These are phyloP conservation scores for Eustoma russellianum DNA, from an alignment of 257 asterid species.

Conservation along the genomic window DNA sequence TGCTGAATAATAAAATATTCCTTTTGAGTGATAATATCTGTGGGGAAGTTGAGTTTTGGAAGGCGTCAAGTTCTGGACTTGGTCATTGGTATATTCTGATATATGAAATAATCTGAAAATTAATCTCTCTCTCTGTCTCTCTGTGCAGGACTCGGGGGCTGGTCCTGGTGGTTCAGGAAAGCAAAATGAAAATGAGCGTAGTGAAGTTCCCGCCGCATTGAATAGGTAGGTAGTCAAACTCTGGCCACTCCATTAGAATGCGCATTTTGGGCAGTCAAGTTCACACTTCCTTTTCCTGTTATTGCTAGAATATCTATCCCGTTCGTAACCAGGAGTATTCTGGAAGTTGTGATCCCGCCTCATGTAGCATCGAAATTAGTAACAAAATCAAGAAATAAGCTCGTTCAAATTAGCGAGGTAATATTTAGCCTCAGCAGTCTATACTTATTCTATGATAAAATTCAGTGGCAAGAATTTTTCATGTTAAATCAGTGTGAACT, in stretches of 20 bases:
- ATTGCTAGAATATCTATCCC: slow-evolving; percentile 52
- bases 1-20: no score
- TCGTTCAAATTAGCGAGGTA: slow-evolving; percentile 78
- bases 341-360: slow-evolving; percentile 84
- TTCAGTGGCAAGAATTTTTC: neutral
- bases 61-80: no score
- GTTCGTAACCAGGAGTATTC: slow-evolving; percentile 73
- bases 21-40: no score
- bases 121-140: no score
- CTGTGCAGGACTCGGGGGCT: slow-evolving; percentile 45
- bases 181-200: slow-evolving; percentile 56
- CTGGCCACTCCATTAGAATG: neutral
- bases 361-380: slow-evolving; percentile 71
- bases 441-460: neutral
- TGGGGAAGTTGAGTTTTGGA: no score
- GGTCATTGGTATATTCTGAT: no score
- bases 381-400: slow-evolving; percentile 63
- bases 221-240: slow-evolving; percentile 51
- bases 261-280: neutral
- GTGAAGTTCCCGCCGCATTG: slow-evolving; percentile 46
- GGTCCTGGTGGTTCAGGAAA: slow-evolving; percentile 33
- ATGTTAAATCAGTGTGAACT: no score
- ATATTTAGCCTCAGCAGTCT: slow-evolving; percentile 8
- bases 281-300: slow-evolving; percentile 1
- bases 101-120: no score